Evolutionary conservation across 257 asterid species (phyloP).

Genomic region (Rhazya stricta): DNA sequence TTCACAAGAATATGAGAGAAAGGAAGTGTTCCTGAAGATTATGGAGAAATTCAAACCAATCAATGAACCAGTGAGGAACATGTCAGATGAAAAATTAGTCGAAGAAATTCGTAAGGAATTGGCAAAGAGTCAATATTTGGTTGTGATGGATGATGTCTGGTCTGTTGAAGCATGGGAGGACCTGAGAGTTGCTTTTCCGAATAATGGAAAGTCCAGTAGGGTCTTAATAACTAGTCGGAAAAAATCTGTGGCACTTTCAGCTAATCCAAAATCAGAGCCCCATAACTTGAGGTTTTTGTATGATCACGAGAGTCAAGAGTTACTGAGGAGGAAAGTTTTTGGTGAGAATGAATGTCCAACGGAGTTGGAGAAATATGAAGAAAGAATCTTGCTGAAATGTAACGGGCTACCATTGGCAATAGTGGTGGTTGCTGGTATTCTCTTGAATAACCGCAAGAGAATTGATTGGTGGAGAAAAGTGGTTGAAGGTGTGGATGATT

Average conservation of each 20-base stretch:
- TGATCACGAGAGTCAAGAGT: slow-evolving; percentile 18
- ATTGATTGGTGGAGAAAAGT: slow-evolving; percentile 24
- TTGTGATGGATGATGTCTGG: slow-evolving; percentile 33
- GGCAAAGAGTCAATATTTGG: slow-evolving; percentile 13
- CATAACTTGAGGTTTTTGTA: slow-evolving; percentile 20
- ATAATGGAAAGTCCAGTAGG: slow-evolving; percentile 16
- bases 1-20: slow-evolving; percentile 23
- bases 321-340: slow-evolving; percentile 23
- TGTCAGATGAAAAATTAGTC: slow-evolving; percentile 8
- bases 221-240: slow-evolving; percentile 24
- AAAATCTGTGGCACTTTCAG: slow-evolving; percentile 16
- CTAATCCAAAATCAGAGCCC: slow-evolving; percentile 2
- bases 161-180: slow-evolving; percentile 16
- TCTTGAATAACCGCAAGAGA: slow-evolving; percentile 1
- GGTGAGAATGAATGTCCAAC: slow-evolving; percentile 16
- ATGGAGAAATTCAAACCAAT: slow-evolving; percentile 1
- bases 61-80: slow-evolving; percentile 1
- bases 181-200: slow-evolving; percentile 23
- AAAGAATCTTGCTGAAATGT: slow-evolving; percentile 18
- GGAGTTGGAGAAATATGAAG: slow-evolving; percentile 21
- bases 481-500: slow-evolving; percentile 17
- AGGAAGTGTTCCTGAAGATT: slow-evolving; percentile 24
- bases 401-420: slow-evolving; percentile 30
- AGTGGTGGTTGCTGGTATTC: slow-evolving; percentile 24
- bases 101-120: not conserved